Percentiles rank a stretch among this genome's conserved stretches.
Evolutionary conservation across 257 asterid genomes (phyloP).

Genomic region (Solanum pimpinellifolium): DNA sequence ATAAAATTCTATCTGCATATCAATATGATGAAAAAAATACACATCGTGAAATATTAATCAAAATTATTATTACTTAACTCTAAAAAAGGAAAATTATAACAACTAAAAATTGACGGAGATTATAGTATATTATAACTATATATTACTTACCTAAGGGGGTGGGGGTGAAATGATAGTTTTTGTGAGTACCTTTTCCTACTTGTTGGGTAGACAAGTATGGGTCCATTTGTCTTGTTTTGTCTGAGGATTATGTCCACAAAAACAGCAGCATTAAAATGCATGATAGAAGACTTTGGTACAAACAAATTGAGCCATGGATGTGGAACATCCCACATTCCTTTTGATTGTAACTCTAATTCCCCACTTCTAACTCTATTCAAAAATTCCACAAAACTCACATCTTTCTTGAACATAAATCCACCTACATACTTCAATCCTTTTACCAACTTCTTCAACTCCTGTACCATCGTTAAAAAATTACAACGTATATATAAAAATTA

Average conservation of each 20-base stretch:
- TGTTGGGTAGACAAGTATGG: constrained; percentile 68
- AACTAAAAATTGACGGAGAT: too few species aligned
- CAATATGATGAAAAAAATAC: too few species aligned
- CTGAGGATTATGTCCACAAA: constrained; percentile 42
- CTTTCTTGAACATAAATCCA: constrained; percentile 34
- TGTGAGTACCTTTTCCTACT: constrained; percentile 23
- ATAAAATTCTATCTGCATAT: too few species aligned
- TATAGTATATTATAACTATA: too few species aligned
- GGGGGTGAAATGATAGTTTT: not conserved
- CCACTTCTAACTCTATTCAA: constrained; percentile 42
- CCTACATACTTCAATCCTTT: constrained; percentile 20
- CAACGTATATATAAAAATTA: not conserved
- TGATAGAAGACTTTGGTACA: constrained; percentile 51
- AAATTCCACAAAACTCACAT: constrained; percentile 26
- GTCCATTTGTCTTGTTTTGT: constrained; percentile 38
- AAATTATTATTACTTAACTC: too few species aligned
- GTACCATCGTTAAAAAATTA: not conserved
- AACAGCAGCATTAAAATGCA: constrained; percentile 45
- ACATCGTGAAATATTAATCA: rapidly evolving
- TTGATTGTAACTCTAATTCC: constrained; percentile 23
- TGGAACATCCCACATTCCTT: constrained; percentile 29
- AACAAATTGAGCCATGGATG: constrained; percentile 85
- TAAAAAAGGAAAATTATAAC: too few species aligned
- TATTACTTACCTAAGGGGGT: too few species aligned
- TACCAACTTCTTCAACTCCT: constrained; percentile 31